These are phyloP conservation scores for Candida piceae DNA, from an alignment of 805 yeast species.

Conservation along the genomic window DNA sequence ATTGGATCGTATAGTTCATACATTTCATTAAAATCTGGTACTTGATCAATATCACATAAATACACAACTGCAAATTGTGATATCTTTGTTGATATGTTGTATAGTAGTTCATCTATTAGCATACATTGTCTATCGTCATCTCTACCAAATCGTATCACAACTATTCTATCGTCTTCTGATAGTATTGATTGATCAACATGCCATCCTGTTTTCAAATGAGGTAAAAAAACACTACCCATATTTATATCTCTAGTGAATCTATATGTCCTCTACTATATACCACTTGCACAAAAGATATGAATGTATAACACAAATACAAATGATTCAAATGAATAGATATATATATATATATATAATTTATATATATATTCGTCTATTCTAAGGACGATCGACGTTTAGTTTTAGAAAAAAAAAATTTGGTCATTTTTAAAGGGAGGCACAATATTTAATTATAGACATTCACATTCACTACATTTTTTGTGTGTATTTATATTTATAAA, in stretches of 20 bases:
- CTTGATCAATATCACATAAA: constrained; percentile 82
- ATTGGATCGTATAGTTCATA: constrained; percentile 87
- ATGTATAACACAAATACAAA: too few species aligned
- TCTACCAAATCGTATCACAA: constrained; percentile 83
- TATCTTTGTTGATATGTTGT: constrained; percentile 73
- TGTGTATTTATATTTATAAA: too few species aligned
- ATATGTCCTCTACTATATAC: background rate
- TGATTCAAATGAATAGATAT: too few species aligned
- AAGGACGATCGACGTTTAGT: too few species aligned
- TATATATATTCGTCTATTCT: too few species aligned
- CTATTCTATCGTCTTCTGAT: constrained; percentile 83
- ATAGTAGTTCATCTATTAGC: constrained; percentile 85
- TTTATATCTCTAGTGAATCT: too few species aligned
- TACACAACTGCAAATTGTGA: constrained; percentile 85
- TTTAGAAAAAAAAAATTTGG: too few species aligned
- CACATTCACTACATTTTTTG: too few species aligned
- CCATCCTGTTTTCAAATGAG: constrained; percentile 84
- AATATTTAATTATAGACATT: too few species aligned
- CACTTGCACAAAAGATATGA: too few species aligned
- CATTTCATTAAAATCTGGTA: constrained; percentile 87
- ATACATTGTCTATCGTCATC: constrained; percentile 74
- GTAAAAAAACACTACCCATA: constrained; percentile 83
- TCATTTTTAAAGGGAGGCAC: too few species aligned
- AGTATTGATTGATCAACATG: constrained; percentile 97
- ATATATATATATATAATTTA: too few species aligned